These are phyloP conservation scores for Trichophyton equinum DNA, from an alignment of 2,329 filamentous ascomycete genomes.

Conservation along the genomic window DNA sequence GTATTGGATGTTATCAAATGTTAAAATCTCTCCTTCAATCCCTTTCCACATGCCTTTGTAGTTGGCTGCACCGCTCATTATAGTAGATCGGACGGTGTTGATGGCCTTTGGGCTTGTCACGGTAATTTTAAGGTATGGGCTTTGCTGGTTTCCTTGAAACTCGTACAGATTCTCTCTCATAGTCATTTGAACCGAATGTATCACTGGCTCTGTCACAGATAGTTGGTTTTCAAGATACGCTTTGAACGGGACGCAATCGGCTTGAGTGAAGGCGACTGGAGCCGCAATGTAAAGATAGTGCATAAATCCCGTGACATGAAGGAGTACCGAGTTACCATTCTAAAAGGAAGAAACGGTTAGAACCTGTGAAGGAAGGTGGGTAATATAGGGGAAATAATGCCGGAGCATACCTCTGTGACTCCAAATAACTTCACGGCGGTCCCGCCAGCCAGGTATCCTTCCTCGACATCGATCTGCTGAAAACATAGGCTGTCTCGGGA, in stretches of 20 bases:
- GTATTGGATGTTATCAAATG: slow-evolving; percentile 94
- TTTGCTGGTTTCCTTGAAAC: slow-evolving; percentile 86
- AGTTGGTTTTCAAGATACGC: slow-evolving; percentile 68
- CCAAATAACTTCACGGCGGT: slow-evolving; percentile 84
- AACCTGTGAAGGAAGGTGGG: not conserved
- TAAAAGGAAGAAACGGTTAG: slow-evolving; percentile 18
- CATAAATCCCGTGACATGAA: slow-evolving; percentile 90
- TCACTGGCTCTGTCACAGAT: slow-evolving; percentile 58
- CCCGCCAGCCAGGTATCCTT: slow-evolving; percentile 65
- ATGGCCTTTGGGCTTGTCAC: slow-evolving; percentile 83
- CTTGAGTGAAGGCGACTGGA: slow-evolving; percentile 63
- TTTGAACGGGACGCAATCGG: slow-evolving; percentile 68
- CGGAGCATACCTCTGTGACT: slow-evolving; percentile 55
- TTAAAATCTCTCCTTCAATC: slow-evolving; percentile 54
- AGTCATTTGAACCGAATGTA: slow-evolving; percentile 68
- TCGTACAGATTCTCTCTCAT: slow-evolving; percentile 86
- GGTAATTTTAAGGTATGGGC: slow-evolving; percentile 84
- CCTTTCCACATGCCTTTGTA: slow-evolving; percentile 83
- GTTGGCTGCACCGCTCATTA: slow-evolving; percentile 66
- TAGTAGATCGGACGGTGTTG: slow-evolving; percentile 56
- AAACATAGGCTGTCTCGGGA: slow-evolving; percentile 63
- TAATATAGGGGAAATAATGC: not conserved
- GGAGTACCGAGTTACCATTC: slow-evolving; percentile 75
- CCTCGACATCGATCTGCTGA: slow-evolving; percentile 90
- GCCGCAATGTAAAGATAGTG: slow-evolving; percentile 94